Percentiles rank a stretch among this genome's conserved stretches.
Evolutionary conservation across 1,139 yeast genomes (phyloP).

Genomic region (Geotrichum macrosporum): DNA sequence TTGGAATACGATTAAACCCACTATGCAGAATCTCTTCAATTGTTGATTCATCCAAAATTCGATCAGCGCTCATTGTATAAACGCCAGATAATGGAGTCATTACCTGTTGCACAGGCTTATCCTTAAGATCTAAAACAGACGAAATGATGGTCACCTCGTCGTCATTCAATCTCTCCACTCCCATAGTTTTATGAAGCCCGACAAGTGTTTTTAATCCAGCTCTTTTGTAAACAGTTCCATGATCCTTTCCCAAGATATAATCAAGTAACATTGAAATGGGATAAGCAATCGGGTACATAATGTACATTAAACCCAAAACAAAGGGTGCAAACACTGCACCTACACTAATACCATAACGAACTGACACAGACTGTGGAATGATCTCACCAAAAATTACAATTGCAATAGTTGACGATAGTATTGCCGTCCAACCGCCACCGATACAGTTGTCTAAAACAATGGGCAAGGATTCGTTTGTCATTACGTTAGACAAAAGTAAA

Average conservation of each 20-base stretch:
- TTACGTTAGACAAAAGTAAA: slow-evolving; percentile 68
- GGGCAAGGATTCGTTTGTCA: slow-evolving; percentile 93
- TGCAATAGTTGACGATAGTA: slow-evolving; percentile 82
- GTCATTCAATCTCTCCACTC: slow-evolving; percentile 71
- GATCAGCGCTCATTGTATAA: slow-evolving; percentile 84
- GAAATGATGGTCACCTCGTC: slow-evolving; percentile 96
- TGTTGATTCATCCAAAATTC: slow-evolving; percentile 73
- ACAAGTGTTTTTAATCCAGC: slow-evolving; percentile 92
- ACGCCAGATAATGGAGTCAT: slow-evolving; percentile 96
- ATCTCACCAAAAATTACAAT: slow-evolving; percentile 95
- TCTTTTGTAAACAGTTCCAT: slow-evolving; percentile 89
- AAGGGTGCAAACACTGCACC: slow-evolving; percentile 92
- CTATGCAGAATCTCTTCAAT: slow-evolving; percentile 90
- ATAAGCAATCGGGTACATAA: slow-evolving; percentile 88
- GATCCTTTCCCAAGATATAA: slow-evolving; percentile 84
- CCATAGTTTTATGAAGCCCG: slow-evolving; percentile 90
- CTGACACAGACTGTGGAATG: slow-evolving; percentile 91
- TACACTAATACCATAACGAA: slow-evolving; percentile 83
- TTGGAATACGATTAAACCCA: slow-evolving; percentile 95
- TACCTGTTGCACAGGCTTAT: slow-evolving; percentile 76
- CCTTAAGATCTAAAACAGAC: slow-evolving; percentile 90
- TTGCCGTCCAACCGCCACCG: slow-evolving; percentile 98
- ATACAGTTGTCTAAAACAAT: slow-evolving; percentile 86
- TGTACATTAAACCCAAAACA: slow-evolving; percentile 77
- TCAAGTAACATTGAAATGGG: slow-evolving; percentile 84